Evolutionary conservation across 108 stramenopile genomes (phyloP), one percentile per base, ranked within the genome.

Genomic region (Cylindrotheca closterium): DNA sequence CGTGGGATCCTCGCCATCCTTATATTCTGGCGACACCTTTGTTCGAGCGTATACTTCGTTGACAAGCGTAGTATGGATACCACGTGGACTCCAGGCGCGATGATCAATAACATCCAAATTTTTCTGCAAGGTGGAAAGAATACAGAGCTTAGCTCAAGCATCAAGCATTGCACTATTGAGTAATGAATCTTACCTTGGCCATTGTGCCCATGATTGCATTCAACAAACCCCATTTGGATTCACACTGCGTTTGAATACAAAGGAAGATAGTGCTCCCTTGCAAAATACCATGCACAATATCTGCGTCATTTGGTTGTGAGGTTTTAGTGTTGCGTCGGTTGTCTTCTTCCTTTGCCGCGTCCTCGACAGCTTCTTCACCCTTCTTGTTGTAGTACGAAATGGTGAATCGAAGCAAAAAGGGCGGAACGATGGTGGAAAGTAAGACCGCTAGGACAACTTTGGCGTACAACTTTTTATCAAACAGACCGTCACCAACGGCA

Each of bases 41-140:
- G 15, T 42, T 51, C 79, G 60, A 15, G 80, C 84, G 58, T 85
- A 90, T 3, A 87, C 80, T 62, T 90, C 89, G 30, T 84, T 90
- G 47, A 87, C 82, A 4, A 90, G 58, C 15, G 85, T 90, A 8
- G 84, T 73, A 46, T 90, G 71, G 19, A 83, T 79, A 31, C 85
- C 85, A 23, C 89, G 72, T 12, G 89, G 80, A 52, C 81, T 81
- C 89, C 89, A 90, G 2, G 86, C 82, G 23, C 89, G 63, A 62
- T 90, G 84, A 50, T 90, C 89, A 75, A 90, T 90, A 4, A 87
- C 77, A 31, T 90, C 89, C 33, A 90, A 65, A 2, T 74, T 56
- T 15, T 81, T 63, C 63, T 63, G 62, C 10, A 33, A 33, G 2
- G 2, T 27, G 17, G 27, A n/a, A 1, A 32, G n/a, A n/a, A n/a